phyloP scores from a whole-genome alignment of 2,329 filamentous ascomycete species.

The Fusarium vanettenii region DNA sequence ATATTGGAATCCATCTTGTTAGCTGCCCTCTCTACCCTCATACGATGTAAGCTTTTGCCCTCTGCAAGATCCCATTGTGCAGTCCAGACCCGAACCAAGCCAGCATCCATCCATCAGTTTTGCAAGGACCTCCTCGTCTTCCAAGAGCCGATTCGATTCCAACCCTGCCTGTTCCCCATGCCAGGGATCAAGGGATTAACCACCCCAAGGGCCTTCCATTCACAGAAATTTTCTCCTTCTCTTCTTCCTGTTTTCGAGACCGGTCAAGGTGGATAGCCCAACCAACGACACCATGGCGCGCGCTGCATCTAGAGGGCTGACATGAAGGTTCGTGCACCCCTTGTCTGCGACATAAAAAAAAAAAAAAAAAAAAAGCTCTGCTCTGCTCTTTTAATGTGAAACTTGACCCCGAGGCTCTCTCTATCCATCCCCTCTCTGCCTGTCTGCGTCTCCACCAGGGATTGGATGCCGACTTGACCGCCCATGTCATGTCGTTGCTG shows the following conservation, averaged over 20 bases:
- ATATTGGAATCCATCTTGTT: not conserved
- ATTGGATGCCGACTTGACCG: not conserved
- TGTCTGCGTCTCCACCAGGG: not conserved
- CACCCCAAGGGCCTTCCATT: not conserved
- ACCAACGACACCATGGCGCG: not conserved
- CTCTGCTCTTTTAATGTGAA: not conserved
- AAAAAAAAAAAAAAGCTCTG: not conserved
- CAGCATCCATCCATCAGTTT: not conserved
- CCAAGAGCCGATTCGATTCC: conserved; percentile 3
- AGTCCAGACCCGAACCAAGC: not conserved
- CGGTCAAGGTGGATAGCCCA: not conserved
- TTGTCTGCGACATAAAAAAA: not conserved
- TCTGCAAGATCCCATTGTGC: not conserved
- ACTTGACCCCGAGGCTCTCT: not conserved
- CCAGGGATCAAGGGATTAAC: conserved; percentile 25
- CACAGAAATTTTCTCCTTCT: not conserved
- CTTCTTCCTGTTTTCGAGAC: not conserved
- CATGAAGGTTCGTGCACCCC: not conserved
- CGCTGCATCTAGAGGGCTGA: not conserved
- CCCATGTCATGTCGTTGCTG: not conserved
- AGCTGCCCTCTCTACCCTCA: not conserved
- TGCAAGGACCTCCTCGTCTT: conserved; percentile 1
- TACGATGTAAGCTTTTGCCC: not conserved
- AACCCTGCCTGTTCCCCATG: not conserved
- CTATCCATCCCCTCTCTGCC: not conserved